Percentiles rank a stretch among this genome's conserved stretches.
Conservation (phyloP, 2,329 filamentous ascomycete genomes). For the Cryphonectria radicalis region DNA sequence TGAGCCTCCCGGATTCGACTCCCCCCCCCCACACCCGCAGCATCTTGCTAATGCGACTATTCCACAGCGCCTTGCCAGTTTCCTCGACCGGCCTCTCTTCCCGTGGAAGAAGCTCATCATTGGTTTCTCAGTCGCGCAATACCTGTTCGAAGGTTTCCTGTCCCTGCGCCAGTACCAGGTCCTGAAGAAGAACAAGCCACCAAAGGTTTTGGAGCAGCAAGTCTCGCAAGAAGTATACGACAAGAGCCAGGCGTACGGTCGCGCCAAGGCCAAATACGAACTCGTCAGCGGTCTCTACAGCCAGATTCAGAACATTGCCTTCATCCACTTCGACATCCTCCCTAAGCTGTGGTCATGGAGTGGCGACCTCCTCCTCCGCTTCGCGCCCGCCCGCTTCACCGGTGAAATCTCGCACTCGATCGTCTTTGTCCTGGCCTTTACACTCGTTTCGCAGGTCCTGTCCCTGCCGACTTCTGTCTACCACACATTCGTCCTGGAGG, state of each 20-base stretch:
- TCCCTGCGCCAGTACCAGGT: constrained; percentile 89
- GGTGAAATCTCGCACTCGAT: constrained; percentile 95
- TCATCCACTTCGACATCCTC: constrained; percentile 89
- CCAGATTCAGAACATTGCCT: constrained; percentile 85
- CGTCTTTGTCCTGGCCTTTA: constrained; percentile 87
- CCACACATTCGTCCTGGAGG: constrained; percentile 93
- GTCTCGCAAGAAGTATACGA: constrained; percentile 90
- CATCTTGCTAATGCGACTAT: constrained; percentile 31
- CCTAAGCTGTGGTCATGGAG: constrained; percentile 88
- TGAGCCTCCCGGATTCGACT: constrained; percentile 29
- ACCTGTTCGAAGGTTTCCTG: constrained; percentile 86
- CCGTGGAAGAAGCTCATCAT: constrained; percentile 98
- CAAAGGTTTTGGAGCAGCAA: constrained; percentile 85
- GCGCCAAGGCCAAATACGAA: constrained; percentile 90
- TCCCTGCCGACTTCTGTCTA: constrained; percentile 85
- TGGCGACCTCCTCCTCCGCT: constrained; percentile 73
- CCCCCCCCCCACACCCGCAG: constrained; percentile 27
- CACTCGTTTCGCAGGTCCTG: constrained; percentile 78
- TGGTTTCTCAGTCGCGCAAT: constrained; percentile 91
- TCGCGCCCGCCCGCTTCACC: constrained; percentile 76
- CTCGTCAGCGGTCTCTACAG: constrained; percentile 81
- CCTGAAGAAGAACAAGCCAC: constrained; percentile 77
- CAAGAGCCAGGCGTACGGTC: constrained; percentile 92
- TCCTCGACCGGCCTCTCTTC: constrained; percentile 89
- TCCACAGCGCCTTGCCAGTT: constrained; percentile 72